phyloP scores from a whole-genome alignment of 2,329 filamentous ascomycete species.

The Cercospora janseana region DNA sequence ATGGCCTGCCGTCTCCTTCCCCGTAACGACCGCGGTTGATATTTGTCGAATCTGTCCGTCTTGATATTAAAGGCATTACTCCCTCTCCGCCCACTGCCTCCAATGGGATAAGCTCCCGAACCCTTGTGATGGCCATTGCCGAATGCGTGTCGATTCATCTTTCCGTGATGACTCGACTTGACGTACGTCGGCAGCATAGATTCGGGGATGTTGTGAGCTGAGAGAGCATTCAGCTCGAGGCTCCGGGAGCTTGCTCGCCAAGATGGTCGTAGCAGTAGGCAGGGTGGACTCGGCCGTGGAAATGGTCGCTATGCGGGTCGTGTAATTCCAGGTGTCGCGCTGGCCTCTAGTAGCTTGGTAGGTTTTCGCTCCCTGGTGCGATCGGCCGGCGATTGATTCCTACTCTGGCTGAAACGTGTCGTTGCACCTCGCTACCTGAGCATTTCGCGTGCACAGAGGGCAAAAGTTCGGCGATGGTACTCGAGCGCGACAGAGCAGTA shows the following conservation, averaged over 20 bases:
- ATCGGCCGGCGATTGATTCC: conserved; percentile 1
- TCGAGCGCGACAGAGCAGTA: too few relatives aligned
- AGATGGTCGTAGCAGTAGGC: background rate
- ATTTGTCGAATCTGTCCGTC: conserved; percentile 75
- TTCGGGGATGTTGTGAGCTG: conserved; percentile 7
- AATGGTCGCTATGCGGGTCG: too few relatives aligned
- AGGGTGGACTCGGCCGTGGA: too few relatives aligned
- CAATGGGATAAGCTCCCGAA: conserved; percentile 39
- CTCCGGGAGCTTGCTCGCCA: too few relatives aligned
- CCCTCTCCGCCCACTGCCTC: conserved; percentile 51
- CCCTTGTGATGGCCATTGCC: conserved; percentile 60
- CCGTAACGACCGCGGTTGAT: conserved; percentile 77
- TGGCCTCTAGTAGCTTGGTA: background rate
- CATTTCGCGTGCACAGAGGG: background rate
- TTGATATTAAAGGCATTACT: conserved; percentile 65
- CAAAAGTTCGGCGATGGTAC: background rate
- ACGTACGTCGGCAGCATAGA: conserved; percentile 62
- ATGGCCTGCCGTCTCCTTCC: conserved; percentile 68
- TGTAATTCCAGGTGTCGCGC: too few relatives aligned
- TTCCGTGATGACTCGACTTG: conserved; percentile 49
- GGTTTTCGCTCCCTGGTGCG: background rate
- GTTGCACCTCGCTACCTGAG: background rate
- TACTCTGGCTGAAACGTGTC: conserved; percentile 21
- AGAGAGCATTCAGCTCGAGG: conserved; percentile 10
- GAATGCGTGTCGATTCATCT: conserved; percentile 86